Percentiles rank a stretch among this genome's conserved stretches.
These are phyloP conservation scores for Curvularia lunata DNA, from an alignment of 2,329 filamentous ascomycete species.

Conservation along the genomic window DNA sequence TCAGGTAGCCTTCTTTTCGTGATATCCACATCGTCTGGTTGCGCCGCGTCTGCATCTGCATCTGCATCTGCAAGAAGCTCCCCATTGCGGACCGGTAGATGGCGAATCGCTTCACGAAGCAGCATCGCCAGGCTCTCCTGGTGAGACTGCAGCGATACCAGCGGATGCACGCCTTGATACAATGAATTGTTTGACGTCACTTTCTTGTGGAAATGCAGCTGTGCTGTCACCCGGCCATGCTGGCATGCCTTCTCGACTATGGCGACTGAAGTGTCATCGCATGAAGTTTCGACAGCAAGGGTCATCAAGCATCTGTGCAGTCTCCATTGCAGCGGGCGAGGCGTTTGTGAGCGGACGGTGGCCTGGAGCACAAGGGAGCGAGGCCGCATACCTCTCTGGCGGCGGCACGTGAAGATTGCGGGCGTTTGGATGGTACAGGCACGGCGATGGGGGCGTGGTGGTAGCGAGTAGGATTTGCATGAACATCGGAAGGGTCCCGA, in stretches of 20 bases:
- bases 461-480: slow-evolving; percentile 6
- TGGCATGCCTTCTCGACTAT: slow-evolving; percentile 67
- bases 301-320: slow-evolving; percentile 47
- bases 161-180: slow-evolving; percentile 80
- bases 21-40: background rate
- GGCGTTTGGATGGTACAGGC: background rate
- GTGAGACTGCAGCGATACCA: slow-evolving; percentile 77
- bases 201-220: slow-evolving; percentile 79
- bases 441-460: background rate
- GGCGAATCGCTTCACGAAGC: slow-evolving; percentile 66
- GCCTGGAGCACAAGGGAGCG: slow-evolving; percentile 18
- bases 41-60: background rate
- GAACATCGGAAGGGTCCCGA: slow-evolving; percentile 11
- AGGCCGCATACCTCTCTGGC: slow-evolving; percentile 28
- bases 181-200: slow-evolving; percentile 78
- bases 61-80: background rate
- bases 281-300: slow-evolving; percentile 82
- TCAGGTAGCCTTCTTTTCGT: slow-evolving; percentile 63
- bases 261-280: slow-evolving; percentile 92
- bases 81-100: slow-evolving; percentile 54
- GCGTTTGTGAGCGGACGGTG: slow-evolving; percentile 10
- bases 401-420: background rate
- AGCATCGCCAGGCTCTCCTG: slow-evolving; percentile 72
- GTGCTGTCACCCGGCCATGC: slow-evolving; percentile 49
- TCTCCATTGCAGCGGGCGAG: slow-evolving; percentile 11